A percentile compares a stretch with the other conserved stretches of the same genome.
These are phyloP conservation scores for Elsinoe fawcettii DNA, from an alignment of 2,329 filamentous ascomycete species.

Conservation along the genomic window DNA sequence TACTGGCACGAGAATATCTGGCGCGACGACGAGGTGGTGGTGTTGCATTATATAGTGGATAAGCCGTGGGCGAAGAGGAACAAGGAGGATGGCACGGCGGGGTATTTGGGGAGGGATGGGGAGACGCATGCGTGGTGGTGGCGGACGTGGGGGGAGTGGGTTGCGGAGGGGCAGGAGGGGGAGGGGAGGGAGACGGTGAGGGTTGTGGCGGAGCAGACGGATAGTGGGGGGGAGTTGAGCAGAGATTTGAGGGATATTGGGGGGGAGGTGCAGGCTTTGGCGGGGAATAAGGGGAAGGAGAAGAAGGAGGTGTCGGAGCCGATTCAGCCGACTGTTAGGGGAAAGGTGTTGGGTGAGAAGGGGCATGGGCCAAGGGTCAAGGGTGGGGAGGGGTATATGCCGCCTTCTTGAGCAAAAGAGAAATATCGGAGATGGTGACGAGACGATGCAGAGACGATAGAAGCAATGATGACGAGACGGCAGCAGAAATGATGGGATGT, in stretches of 20 bases:
- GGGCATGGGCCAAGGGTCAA: slow-evolving; percentile 19
- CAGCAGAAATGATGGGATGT: not conserved
- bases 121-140: slow-evolving; percentile 49
- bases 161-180: slow-evolving; percentile 17
- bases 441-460: not conserved
- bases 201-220: slow-evolving; percentile 21
- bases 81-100: slow-evolving; percentile 36
- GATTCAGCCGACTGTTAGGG: slow-evolving; percentile 5
- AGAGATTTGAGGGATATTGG: slow-evolving; percentile 27
- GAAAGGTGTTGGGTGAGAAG: slow-evolving; percentile 16
- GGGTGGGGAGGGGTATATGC: slow-evolving; percentile 14
- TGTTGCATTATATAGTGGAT: slow-evolving; percentile 49
- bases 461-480: not conserved
- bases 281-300: slow-evolving; percentile 20
- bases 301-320: not conserved
- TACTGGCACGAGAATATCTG: slow-evolving; percentile 48
- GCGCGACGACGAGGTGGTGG: slow-evolving; percentile 42
- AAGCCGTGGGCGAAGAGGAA: slow-evolving; percentile 47
- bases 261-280: slow-evolving; percentile 25
- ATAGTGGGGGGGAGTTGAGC: slow-evolving; percentile 20
- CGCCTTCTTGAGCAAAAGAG: slow-evolving; percentile 7
- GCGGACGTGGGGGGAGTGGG: slow-evolving; percentile 39
- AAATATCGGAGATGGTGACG: not conserved
- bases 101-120: slow-evolving; percentile 45
- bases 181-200: slow-evolving; percentile 31